These are phyloP conservation scores for Ustilago esculenta DNA, from an alignment of 1,284 basidiomycete genomes.

Conservation along the genomic window DNA sequence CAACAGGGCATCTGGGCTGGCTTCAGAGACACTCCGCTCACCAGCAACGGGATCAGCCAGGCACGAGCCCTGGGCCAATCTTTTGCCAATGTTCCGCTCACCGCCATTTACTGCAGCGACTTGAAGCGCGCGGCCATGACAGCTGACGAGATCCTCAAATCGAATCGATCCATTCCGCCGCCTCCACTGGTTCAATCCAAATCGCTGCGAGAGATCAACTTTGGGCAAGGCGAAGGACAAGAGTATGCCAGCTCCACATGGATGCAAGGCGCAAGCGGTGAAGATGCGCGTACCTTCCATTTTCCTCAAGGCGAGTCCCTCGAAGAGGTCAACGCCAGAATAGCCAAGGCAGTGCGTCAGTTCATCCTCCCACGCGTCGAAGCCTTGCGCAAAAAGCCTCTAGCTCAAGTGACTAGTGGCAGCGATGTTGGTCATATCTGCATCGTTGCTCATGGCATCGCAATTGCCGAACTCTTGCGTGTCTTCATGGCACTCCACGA, in stretches of 20 bases:
- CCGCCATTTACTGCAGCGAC: conserved; percentile 80
- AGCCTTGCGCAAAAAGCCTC: conserved; percentile 33
- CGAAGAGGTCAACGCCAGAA: conserved; percentile 75
- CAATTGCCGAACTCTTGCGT: conserved; percentile 73
- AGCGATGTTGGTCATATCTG: conserved; percentile 72
- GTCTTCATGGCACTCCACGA: conserved; percentile 58
- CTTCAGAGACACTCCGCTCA: conserved; percentile 82
- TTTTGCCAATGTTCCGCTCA: conserved; percentile 73
- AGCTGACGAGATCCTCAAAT: conserved; percentile 73
- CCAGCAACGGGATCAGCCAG: conserved; percentile 87
- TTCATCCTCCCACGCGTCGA: conserved; percentile 74
- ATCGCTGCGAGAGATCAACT: conserved; percentile 70
- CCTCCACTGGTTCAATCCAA: conserved; percentile 71
- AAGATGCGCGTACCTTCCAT: conserved; percentile 70
- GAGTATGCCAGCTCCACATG: conserved; percentile 68
- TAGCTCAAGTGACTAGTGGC: conserved; percentile 8
- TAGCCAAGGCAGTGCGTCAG: conserved; percentile 73
- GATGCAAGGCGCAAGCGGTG: conserved; percentile 44
- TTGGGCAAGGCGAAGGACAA: conserved; percentile 79
- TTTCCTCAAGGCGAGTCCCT: conserved; percentile 80
- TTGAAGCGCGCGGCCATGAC: conserved; percentile 81
- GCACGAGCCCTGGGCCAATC: conserved; percentile 78
- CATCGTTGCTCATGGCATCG: conserved; percentile 82
- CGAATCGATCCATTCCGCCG: conserved; percentile 70
- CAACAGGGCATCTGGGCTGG: conserved; percentile 77